Conservation (phyloP, 257 asterid genomes). For the Mitragyna speciosa region DNA sequence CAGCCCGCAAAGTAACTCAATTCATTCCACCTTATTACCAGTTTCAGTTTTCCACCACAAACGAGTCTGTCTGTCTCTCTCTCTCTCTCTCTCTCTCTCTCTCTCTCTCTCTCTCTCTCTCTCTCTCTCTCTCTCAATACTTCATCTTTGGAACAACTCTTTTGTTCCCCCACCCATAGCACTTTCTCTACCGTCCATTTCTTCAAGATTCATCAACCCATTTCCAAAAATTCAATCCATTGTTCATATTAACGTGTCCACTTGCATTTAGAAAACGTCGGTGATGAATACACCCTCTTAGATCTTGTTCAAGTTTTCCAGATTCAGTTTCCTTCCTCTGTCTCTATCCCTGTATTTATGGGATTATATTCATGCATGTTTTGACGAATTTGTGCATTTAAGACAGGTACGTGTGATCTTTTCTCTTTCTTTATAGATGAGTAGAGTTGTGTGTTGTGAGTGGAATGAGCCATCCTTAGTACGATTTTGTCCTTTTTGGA, state of each 20-base stretch:
- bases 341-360: not conserved
- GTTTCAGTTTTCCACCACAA: not conserved
- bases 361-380: not conserved
- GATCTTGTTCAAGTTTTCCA: constrained; percentile 21
- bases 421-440: not conserved
- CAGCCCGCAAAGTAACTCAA: not conserved
- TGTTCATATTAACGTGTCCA: not conserved
- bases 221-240: not conserved
- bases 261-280: not conserved
- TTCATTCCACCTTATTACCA: not conserved
- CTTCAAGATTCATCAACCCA: not conserved
- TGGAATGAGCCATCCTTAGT: no score
- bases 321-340: constrained; percentile 24
- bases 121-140: constrained; percentile 1
- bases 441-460: not conserved
- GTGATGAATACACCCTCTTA: constrained; percentile 5
- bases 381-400: not conserved
- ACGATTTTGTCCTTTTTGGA: no score
- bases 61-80: no score
- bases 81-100: not conserved
- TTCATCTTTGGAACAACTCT: constrained; percentile 19
- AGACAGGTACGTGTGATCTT: not conserved
- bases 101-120: not conserved
- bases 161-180: not conserved
- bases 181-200: constrained; percentile 4